Evolutionary conservation across 306 rosid genomes (phyloP).

Genomic region (Amphicarpaea edgeworthii): DNA sequence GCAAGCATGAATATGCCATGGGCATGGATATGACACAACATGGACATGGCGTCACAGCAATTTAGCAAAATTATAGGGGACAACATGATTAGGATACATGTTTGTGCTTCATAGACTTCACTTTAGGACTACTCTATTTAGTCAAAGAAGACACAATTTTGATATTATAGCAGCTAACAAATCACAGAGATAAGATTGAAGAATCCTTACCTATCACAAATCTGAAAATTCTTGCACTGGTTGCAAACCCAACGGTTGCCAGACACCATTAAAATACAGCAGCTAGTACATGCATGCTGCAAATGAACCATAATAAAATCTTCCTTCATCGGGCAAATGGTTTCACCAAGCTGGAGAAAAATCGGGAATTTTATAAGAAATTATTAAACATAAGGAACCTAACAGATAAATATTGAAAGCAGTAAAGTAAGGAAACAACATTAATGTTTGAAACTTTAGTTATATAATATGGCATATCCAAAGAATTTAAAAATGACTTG

Average conservation of each 20-base stretch:
- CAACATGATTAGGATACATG: not conserved
- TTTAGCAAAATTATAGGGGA: not conserved
- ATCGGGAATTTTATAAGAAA: constrained; percentile 39
- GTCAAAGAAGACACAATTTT: constrained; percentile 6
- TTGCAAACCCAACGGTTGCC: constrained; percentile 90
- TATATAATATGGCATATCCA: not conserved
- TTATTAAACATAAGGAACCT: not conserved
- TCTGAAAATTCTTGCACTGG: constrained; percentile 89
- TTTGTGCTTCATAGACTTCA: not conserved
- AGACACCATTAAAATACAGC: constrained; percentile 87
- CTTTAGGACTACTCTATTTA: not conserved
- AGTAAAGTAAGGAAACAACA: constrained; percentile 2
- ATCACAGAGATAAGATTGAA: constrained; percentile 27
- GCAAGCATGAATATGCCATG: no score
- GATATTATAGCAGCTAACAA: not conserved
- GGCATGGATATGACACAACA: no score
- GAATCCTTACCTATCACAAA: constrained; percentile 84
- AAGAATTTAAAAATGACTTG: constrained; percentile 16
- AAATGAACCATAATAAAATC: constrained; percentile 99
- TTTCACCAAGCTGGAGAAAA: constrained; percentile 90
- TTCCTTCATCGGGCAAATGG: constrained; percentile 97
- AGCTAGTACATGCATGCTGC: constrained; percentile 83
- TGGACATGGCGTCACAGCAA: no score
- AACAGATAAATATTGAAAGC: not conserved
- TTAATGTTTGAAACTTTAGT: not conserved